Evolutionary conservation across 257 asterid genomes (phyloP), one percentile per base, ranked within the genome.

Genomic region (Asclepias syriaca): DNA sequence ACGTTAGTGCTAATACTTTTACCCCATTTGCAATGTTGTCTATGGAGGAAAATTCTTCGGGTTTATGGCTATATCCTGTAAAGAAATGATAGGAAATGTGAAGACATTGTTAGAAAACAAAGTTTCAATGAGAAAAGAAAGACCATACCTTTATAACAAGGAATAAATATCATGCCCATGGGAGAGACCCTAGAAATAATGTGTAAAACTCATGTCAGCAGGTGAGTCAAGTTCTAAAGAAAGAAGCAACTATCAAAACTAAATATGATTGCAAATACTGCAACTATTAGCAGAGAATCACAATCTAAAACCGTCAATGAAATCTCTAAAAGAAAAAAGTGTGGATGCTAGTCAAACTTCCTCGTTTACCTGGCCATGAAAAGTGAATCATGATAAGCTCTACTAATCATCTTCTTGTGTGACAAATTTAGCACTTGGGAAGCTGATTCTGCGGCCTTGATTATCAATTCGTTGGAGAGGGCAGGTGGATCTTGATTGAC

Each of bases 401-500:
- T 78, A 76, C 99, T 94, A 81, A 94, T 91, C 96, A 94, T 91
- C 88, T 77, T 94, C 87, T 83, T 94, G 90, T 85, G 82, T 14
- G 96, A 78, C 76, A 94, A 70, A 63, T 89, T 87, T n/a, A 91
- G 86, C 76, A 86, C 88, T 77, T 64, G 74, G 70, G 95, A 88
- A 68, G 97, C 86, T 8, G 92, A 88, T 83, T 94, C 97, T 24
- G 94, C 82, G 70, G 97, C 95, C 76, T 77, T 77, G n/a, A 72
- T 77, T 77, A 94, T 87, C 24, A 81, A 79, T 67, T 87, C 93
- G 3, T 85, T 87, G 5, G 95, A 86, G 61, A 84, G 79, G 24
- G 99, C 97, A 10, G 99, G 99, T 50, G 99, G 99, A 83, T 94
- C 99, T 83, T 88, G 96, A 84, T 94, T 90, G 57, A 94, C 88